phyloP scores from a whole-genome alignment of 202 grass and related monocot species.

The Schoenoplectus tabernaemontani region DNA sequence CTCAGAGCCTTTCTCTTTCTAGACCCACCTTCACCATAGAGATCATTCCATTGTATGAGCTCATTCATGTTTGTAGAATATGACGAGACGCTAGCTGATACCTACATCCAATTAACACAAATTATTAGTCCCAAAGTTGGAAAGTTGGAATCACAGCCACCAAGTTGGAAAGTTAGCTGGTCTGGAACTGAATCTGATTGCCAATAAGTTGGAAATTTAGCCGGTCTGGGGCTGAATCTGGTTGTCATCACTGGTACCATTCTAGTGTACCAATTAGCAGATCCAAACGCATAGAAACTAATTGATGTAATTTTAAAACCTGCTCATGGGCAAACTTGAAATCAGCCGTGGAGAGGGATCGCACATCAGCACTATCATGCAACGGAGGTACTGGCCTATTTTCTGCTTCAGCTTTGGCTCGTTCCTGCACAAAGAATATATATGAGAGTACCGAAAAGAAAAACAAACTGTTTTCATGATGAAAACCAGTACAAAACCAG shows the following conservation, averaged over 20 bases:
- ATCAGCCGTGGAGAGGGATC: slow-evolving; percentile 49
- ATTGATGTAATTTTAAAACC: slow-evolving; percentile 21
- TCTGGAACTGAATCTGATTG: no score
- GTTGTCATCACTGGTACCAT: no score
- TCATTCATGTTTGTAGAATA: slow-evolving; percentile 85
- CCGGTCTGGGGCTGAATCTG: neutral
- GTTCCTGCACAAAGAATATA: slow-evolving; percentile 45
- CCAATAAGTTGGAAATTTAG: neutral
- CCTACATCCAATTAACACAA: slow-evolving; percentile 30
- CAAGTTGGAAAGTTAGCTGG: neutral
- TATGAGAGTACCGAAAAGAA: neutral
- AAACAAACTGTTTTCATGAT: no score
- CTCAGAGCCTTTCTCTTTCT: slow-evolving; percentile 77
- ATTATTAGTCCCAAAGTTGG: neutral
- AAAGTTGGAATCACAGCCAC: neutral
- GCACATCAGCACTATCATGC: slow-evolving; percentile 49
- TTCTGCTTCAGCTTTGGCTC: slow-evolving; percentile 52
- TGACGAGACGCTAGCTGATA: slow-evolving; percentile 69
- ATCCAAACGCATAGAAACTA: neutral
- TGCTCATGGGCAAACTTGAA: slow-evolving; percentile 78
- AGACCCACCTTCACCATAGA: slow-evolving; percentile 82
- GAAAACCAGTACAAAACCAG: no score
- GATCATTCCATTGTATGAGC: slow-evolving; percentile 81
- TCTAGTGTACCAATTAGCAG: neutral
- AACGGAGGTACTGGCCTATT: slow-evolving; percentile 43